Percentiles rank a stretch among this genome's conserved stretches.
phyloP scores from a whole-genome alignment of 2,329 filamentous ascomycete genomes.

The Didymella arachidicola region DNA sequence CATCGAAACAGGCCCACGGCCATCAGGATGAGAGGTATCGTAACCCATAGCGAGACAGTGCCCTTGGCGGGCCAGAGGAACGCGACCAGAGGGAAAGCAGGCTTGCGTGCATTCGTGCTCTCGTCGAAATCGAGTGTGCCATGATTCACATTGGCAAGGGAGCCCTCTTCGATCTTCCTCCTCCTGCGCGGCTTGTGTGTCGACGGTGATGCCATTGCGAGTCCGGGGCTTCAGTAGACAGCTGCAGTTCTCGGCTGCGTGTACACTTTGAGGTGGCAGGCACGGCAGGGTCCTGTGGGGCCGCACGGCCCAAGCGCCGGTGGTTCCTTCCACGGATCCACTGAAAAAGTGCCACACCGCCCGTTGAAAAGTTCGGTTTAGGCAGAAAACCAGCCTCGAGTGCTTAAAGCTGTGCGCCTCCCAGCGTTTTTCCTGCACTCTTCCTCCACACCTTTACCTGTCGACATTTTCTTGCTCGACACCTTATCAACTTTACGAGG shows the following conservation, averaged over 20 bases:
- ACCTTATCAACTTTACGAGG: constrained; percentile 36
- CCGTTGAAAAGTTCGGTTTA: constrained; percentile 18
- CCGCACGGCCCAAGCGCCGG: constrained; percentile 10
- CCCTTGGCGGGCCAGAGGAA: constrained; percentile 92
- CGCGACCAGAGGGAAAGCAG: constrained; percentile 89
- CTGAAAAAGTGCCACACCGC: background rate
- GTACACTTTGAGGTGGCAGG: constrained; percentile 2
- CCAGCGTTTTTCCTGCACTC: constrained; percentile 17
- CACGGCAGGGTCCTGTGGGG: constrained; percentile 2
- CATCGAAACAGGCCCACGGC: constrained; percentile 89
- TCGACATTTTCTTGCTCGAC: constrained; percentile 18
- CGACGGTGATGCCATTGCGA: constrained; percentile 44
- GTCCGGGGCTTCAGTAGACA: constrained; percentile 8
- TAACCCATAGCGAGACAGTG: constrained; percentile 88
- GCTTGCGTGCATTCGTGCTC: constrained; percentile 59
- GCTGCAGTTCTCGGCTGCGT: constrained; percentile 13
- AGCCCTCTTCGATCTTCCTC: constrained; percentile 52
- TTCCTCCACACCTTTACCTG: constrained; percentile 17
- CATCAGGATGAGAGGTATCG: constrained; percentile 88
- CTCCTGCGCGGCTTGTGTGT: constrained; percentile 55
- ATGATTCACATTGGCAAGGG: constrained; percentile 51
- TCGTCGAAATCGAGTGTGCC: constrained; percentile 56
- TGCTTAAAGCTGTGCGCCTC: constrained; percentile 25
- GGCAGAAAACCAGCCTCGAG: background rate
- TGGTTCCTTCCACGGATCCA: constrained; percentile 5